Conservation (phyloP, 352 stramenopile species). For the Phytopythium oedochilum region DNA sequence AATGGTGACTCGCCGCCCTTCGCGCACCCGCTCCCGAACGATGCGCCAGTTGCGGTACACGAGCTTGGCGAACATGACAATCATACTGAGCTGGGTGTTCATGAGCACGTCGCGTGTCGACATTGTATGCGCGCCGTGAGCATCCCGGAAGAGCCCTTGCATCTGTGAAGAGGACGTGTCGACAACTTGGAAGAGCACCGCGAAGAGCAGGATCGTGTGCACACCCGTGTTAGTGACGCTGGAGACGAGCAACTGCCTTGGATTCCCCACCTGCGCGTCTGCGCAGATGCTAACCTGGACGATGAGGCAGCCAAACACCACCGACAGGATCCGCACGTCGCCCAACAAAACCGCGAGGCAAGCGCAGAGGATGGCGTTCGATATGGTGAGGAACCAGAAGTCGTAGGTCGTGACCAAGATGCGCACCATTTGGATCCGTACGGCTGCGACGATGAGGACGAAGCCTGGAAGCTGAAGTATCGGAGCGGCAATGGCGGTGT, state of each 20-base stretch:
- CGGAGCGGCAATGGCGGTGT: conserved; percentile 14
- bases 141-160: conserved; percentile 10
- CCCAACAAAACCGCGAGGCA: conserved; percentile 14
- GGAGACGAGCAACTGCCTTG: conserved; percentile 12
- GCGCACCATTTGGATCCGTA: conserved; percentile 20
- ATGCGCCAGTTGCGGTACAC: conserved; percentile 21
- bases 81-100: conserved; percentile 22
- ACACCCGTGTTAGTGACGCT: conserved; percentile 13
- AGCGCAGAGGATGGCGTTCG: conserved; percentile 19
- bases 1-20: conserved; percentile 8
- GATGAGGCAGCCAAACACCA: conserved; percentile 16
- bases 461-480: conserved; percentile 18
- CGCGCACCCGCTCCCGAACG: conserved; percentile 5
- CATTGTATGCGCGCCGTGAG: conserved; percentile 7
- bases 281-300: conserved; percentile 22
- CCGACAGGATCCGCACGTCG: conserved; percentile 14
- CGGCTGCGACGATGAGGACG: conserved; percentile 13
- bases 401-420: conserved; percentile 25
- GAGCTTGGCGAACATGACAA: conserved; percentile 20
- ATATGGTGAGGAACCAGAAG: conserved; percentile 27
- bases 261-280: conserved; percentile 18
- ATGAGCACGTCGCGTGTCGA: conserved; percentile 22
- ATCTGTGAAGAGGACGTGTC: conserved; percentile 10
- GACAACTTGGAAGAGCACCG: conserved; percentile 16
- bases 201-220: conserved; percentile 11